phyloP scores from a whole-genome alignment of 2,329 filamentous ascomycete genomes.

The Microcyclospora pomicola region DNA sequence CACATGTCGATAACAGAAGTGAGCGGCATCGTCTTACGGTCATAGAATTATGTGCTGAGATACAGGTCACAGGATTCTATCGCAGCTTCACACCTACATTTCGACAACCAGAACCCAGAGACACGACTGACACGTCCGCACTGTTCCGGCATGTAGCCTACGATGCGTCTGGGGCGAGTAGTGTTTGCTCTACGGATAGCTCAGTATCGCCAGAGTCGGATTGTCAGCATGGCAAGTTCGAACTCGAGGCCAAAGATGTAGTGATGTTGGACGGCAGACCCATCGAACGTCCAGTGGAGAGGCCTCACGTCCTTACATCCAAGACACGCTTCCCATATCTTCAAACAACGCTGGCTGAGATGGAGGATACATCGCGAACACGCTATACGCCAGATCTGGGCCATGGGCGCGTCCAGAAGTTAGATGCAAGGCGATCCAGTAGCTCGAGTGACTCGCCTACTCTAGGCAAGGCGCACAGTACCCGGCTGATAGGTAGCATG shows the following conservation, averaged over 20 bases:
- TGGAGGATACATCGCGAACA: slow-evolving; percentile 6
- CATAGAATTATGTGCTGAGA: slow-evolving; percentile 15
- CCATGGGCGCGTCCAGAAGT: no score
- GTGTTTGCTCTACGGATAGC: no score
- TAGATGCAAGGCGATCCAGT: no score
- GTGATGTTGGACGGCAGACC: slow-evolving; percentile 7
- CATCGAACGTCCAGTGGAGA: neutral
- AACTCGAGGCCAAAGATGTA: slow-evolving; percentile 2
- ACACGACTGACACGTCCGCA: neutral
- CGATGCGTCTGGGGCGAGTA: no score
- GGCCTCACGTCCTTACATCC: slow-evolving; percentile 2
- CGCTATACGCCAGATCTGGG: no score
- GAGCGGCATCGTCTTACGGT: slow-evolving; percentile 11
- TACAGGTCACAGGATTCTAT: slow-evolving; percentile 13
- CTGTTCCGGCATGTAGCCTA: no score
- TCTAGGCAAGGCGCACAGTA: no score
- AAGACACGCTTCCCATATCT: slow-evolving; percentile 5
- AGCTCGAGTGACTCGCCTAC: no score
- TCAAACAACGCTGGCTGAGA: slow-evolving; percentile 7
- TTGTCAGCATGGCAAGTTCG: neutral
- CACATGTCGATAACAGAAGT: slow-evolving; percentile 12
- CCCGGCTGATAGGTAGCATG: no score
- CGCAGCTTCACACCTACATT: slow-evolving; percentile 3
- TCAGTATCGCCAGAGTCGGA: neutral
- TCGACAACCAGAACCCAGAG: slow-evolving; percentile 8